Conservation (phyloP, 2,329 filamentous ascomycete genomes). For the Colletotrichum caudatum region DNA sequence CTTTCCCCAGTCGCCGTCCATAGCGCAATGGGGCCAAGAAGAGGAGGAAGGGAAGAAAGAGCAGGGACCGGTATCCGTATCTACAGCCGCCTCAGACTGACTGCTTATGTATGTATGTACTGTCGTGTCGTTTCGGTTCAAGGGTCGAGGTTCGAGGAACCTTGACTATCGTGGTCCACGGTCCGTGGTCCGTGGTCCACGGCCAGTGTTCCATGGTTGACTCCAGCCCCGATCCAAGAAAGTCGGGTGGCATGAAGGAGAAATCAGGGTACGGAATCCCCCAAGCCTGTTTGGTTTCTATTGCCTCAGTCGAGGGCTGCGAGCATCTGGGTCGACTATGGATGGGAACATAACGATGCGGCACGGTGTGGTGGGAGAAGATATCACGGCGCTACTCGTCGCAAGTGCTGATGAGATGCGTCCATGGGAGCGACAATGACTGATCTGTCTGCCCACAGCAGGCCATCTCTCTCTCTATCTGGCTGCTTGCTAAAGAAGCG, state of each 20-base stretch:
- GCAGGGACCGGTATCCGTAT: slow-evolving; percentile 33
- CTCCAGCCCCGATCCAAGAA: slow-evolving; percentile 18
- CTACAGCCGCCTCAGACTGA: slow-evolving; percentile 36
- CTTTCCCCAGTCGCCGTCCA: slow-evolving; percentile 38
- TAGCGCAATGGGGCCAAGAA: slow-evolving; percentile 35
- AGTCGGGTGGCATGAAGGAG: slow-evolving; percentile 1
- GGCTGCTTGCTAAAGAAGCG: slow-evolving; percentile 38
- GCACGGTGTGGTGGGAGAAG: slow-evolving; percentile 14
- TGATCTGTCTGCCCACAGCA: slow-evolving; percentile 22
- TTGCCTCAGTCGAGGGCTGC: slow-evolving; percentile 5
- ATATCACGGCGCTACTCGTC: slow-evolving; percentile 33
- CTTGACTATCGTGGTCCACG: slow-evolving; percentile 27
- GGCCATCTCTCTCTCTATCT: slow-evolving; percentile 4
- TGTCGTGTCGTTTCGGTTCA: slow-evolving; percentile 28
- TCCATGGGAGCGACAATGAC: background rate
- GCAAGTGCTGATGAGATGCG: slow-evolving; percentile 40
- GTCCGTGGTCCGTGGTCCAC: slow-evolving; percentile 19
- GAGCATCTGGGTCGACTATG: background rate
- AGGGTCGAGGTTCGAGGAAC: slow-evolving; percentile 35
- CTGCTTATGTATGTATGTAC: slow-evolving; percentile 19
- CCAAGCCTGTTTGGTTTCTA: slow-evolving; percentile 13
- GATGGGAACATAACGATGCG: slow-evolving; percentile 12
- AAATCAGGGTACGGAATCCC: slow-evolving; percentile 12
- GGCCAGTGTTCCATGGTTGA: slow-evolving; percentile 27
- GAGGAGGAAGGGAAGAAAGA: slow-evolving; percentile 15